phyloP scores from a whole-genome alignment of 768 basidiomycete species.

The Panaeolus papilionaceus region DNA sequence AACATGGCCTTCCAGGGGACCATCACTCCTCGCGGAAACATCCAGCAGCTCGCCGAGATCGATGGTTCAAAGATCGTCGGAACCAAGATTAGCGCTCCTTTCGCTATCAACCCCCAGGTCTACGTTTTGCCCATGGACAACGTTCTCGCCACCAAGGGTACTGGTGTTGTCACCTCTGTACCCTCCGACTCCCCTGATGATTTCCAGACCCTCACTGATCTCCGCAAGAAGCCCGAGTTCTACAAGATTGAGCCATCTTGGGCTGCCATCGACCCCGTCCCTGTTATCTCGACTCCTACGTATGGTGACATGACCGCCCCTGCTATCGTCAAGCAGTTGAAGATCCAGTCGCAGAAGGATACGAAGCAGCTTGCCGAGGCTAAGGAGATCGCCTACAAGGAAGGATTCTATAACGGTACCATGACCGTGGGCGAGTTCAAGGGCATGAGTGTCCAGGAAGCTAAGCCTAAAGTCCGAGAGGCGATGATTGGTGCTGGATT shows the following conservation, averaged over 20 bases:
- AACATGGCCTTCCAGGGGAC: slow-evolving; percentile 98
- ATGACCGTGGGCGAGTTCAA: slow-evolving; percentile 94
- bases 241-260: slow-evolving; percentile 94
- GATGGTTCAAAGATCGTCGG: slow-evolving; percentile 84
- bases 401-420: slow-evolving; percentile 94
- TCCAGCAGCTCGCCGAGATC: slow-evolving; percentile 77
- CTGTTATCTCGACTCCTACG: slow-evolving; percentile 88
- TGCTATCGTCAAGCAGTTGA: slow-evolving; percentile 82
- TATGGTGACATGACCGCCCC: slow-evolving; percentile 93
- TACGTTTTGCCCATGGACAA: slow-evolving; percentile 99
- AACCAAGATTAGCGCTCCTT: slow-evolving; percentile 89
- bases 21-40: slow-evolving; percentile 71
- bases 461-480: slow-evolving; percentile 88
- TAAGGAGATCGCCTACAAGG: slow-evolving; percentile 98
- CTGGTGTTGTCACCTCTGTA: slow-evolving; percentile 97
- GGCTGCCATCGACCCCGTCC: slow-evolving; percentile 84
- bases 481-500: slow-evolving; percentile 78
- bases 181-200: slow-evolving; percentile 99
- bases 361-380: slow-evolving; percentile 92
- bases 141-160: slow-evolving; percentile 97
- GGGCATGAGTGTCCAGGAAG: slow-evolving; percentile 87
- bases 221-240: slow-evolving; percentile 95
- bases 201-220: slow-evolving; percentile 85
- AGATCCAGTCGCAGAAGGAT: slow-evolving; percentile 96
- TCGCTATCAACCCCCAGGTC: slow-evolving; percentile 81